These are phyloP conservation scores for Geotrichum ghanense DNA, from an alignment of 805 yeast genomes.

Conservation along the genomic window DNA sequence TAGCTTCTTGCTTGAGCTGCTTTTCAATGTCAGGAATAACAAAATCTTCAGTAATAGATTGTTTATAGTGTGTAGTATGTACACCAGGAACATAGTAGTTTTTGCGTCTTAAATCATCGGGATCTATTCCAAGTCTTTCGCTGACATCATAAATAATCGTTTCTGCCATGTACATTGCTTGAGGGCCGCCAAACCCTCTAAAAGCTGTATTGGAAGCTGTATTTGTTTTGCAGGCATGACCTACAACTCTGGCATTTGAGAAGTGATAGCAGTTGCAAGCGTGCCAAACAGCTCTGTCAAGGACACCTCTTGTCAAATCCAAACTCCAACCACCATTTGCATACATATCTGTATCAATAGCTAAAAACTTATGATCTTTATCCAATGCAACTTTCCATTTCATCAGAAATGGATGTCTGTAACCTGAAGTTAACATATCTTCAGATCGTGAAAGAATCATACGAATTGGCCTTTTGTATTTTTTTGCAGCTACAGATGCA, in stretches of 20 bases:
- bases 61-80: conserved; percentile 31
- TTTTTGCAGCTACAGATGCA: conserved; percentile 33
- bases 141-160: conserved; percentile 30
- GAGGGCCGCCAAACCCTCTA: conserved; percentile 41
- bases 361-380: conserved; percentile 31
- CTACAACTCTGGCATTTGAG: conserved; percentile 30
- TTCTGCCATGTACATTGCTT: conserved; percentile 37
- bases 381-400: conserved; percentile 35
- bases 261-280: conserved; percentile 33
- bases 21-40: conserved; percentile 28
- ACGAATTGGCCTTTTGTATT: conserved; percentile 33
- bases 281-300: conserved; percentile 36
- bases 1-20: conserved; percentile 27
- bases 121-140: conserved; percentile 30
- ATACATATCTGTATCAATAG: conserved; percentile 28
- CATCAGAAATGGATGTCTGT: conserved; percentile 36
- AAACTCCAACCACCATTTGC: conserved; percentile 40
- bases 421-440: conserved; percentile 37
- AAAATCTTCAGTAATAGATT: conserved; percentile 31
- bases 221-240: conserved; percentile 34
- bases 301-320: conserved; percentile 39
- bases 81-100: conserved; percentile 27
- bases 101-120: conserved; percentile 28
- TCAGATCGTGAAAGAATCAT: conserved; percentile 31
- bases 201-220: conserved; percentile 39